Conservation (phyloP, 2,329 filamentous ascomycete species). For the Hymenoscyphus repandus region DNA sequence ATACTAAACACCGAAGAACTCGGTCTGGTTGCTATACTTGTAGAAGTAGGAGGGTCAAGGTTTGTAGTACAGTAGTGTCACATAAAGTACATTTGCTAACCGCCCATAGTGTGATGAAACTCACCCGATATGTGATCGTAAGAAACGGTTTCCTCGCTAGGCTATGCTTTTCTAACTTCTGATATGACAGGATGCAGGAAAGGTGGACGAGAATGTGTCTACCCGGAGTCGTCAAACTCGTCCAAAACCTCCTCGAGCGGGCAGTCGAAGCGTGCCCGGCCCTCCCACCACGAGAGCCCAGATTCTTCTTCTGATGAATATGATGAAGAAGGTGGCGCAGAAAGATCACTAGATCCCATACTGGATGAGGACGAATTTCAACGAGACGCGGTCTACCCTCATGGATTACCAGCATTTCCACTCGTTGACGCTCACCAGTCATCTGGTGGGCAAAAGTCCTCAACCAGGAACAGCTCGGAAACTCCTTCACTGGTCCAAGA, state of each 20-base stretch:
- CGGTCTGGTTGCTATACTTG: conserved; percentile 94
- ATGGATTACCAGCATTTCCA: conserved; percentile 27
- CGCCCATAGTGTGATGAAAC: conserved; percentile 77
- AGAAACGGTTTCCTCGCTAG: conserved; percentile 23
- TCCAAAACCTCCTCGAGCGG: conserved; percentile 21
- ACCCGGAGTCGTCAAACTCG: conserved; percentile 63
- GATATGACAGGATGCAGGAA: conserved; percentile 70
- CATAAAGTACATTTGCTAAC: conserved; percentile 21
- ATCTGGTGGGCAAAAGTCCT: conserved; percentile 32
- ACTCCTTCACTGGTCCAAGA: conserved; percentile 47
- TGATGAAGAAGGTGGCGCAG: conserved; percentile 34
- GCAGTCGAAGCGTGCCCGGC: conserved; percentile 33
- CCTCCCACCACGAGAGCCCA: conserved; percentile 32
- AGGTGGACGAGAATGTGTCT: conserved; percentile 83
- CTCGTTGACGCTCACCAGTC: conserved; percentile 37
- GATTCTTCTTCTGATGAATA: conserved; percentile 50
- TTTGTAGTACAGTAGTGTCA: conserved; percentile 29
- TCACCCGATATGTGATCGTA: conserved; percentile 79
- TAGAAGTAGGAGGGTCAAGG: conserved; percentile 79
- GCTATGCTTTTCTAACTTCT: conserved; percentile 20
- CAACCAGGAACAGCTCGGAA: conserved; percentile 46
- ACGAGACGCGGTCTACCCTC: conserved; percentile 17
- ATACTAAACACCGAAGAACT: conserved; percentile 85
- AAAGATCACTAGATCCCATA: conserved; percentile 49
- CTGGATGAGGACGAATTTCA: conserved; percentile 46